phyloP scores from a whole-genome alignment of 75 land plant genomes.

The Cupressus sempervirens region DNA sequence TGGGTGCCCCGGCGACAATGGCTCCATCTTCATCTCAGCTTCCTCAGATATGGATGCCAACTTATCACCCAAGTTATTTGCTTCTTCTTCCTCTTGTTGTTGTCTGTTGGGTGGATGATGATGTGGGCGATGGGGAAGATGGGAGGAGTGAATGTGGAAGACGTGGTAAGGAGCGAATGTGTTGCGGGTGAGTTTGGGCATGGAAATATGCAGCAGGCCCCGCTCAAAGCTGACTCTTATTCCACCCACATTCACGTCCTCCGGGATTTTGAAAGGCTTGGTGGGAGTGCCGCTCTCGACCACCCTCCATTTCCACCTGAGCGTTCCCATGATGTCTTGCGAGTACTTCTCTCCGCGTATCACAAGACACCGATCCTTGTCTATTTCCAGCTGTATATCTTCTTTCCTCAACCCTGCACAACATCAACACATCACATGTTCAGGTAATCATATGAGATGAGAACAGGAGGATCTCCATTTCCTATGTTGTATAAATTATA shows the following conservation, averaged over 20 bases:
- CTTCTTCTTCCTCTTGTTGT: background rate
- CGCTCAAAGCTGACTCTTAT: background rate
- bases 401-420: constrained; percentile 2
- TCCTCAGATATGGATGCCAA: background rate
- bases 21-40: background rate
- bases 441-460: too few species aligned
- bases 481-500: too few species aligned
- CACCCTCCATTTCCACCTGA: background rate
- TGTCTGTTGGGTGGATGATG: background rate
- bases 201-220: background rate
- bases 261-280: background rate
- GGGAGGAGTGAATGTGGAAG: background rate
- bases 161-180: background rate
- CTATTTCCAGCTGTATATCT: background rate
- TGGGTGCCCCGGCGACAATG: background rate
- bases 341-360: background rate
- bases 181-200: background rate
- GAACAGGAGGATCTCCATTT: too few species aligned
- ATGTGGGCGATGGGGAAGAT: background rate
- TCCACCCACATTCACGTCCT: background rate
- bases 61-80: background rate
- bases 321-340: background rate
- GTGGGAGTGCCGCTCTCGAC: background rate
- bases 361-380: background rate
- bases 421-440: too few species aligned